Evolutionary conservation across 805 yeast genomes (phyloP).

Genomic region (Starmerella gropengiesseri): DNA sequence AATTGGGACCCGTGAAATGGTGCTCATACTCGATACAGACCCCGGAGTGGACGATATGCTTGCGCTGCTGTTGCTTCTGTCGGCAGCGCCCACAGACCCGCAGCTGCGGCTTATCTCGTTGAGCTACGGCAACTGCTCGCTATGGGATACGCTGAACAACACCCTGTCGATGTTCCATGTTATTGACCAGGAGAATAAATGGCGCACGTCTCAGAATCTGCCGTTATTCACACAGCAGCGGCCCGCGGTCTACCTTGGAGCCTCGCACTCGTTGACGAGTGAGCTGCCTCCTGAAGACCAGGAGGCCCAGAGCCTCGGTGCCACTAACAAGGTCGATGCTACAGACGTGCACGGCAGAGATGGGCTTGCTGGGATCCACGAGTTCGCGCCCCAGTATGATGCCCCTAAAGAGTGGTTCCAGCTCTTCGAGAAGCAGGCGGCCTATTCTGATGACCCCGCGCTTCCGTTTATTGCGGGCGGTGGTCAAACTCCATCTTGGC

Average conservation of each 20-base stretch:
- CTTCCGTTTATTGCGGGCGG: constrained; percentile 28
- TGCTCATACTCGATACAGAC: constrained; percentile 33
- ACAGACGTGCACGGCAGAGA: constrained; percentile 34
- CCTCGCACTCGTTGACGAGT: constrained; percentile 18
- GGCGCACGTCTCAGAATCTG: constrained; percentile 22
- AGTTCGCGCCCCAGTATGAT: constrained; percentile 29
- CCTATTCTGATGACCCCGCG: constrained; percentile 7
- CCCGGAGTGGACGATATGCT: constrained; percentile 37
- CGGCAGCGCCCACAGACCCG: constrained; percentile 22
- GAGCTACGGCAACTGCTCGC: constrained; percentile 34
- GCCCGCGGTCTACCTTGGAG: constrained; percentile 31
- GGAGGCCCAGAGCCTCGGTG: constrained; percentile 19
- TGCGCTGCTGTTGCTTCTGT: constrained; percentile 32
- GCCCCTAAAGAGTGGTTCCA: constrained; percentile 27
- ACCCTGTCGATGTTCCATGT: constrained; percentile 30
- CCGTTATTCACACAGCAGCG: constrained; percentile 25
- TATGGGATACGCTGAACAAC: constrained; percentile 29
- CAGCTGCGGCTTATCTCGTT: constrained; percentile 29
- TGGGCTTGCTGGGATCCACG: constrained; percentile 34
- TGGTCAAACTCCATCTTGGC: constrained; percentile 25
- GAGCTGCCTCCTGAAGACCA: constrained; percentile 9
- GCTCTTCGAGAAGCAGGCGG: constrained; percentile 20
- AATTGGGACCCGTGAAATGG: no score
- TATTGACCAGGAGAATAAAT: constrained; percentile 27
- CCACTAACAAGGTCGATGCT: constrained; percentile 26